Conservation (phyloP, 2,329 filamentous ascomycete genomes). For the Xylaria digitata region DNA sequence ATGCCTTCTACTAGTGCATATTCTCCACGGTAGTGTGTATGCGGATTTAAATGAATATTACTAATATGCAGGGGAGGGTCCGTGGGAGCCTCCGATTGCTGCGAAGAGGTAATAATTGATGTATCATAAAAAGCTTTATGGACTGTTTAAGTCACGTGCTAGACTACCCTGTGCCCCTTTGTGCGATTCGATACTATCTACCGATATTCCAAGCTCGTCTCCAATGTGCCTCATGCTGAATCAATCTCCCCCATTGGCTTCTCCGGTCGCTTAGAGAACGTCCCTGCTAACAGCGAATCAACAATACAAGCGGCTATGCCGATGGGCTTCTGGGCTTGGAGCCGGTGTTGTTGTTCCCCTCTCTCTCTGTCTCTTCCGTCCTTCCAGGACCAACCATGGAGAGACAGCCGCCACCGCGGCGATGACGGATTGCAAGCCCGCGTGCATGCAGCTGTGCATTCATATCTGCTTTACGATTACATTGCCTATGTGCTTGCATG, state of each 20-base stretch:
- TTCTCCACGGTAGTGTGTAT: conserved; percentile 6
- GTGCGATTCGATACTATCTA: conserved; percentile 10
- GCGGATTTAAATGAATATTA: conserved; percentile 16
- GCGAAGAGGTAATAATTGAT: no score
- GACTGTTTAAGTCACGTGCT: conserved; percentile 29
- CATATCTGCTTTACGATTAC: conserved; percentile 10
- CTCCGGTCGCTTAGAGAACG: conserved; percentile 4
- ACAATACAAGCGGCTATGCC: conserved; percentile 19
- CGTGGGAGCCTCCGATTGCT: neutral
- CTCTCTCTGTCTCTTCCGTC: neutral
- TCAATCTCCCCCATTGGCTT: conserved; percentile 6
- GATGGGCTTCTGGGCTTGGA: conserved; percentile 26
- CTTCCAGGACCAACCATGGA: conserved; percentile 2
- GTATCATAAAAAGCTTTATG: neutral
- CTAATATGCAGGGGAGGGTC: neutral
- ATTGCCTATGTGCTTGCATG: conserved; percentile 24
- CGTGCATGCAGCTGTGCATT: conserved; percentile 28
- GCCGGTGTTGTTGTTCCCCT: neutral
- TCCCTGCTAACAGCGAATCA: conserved; percentile 21
- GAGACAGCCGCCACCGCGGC: conserved; percentile 30
- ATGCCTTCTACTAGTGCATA: neutral
- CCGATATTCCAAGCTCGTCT: conserved; percentile 7
- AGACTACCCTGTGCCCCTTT: conserved; percentile 1
- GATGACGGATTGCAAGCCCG: conserved; percentile 27
- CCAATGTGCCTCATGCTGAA: conserved; percentile 15